phyloP scores from a whole-genome alignment of 2,329 filamentous ascomycete genomes.

The Scytalidium lignicola region DNA sequence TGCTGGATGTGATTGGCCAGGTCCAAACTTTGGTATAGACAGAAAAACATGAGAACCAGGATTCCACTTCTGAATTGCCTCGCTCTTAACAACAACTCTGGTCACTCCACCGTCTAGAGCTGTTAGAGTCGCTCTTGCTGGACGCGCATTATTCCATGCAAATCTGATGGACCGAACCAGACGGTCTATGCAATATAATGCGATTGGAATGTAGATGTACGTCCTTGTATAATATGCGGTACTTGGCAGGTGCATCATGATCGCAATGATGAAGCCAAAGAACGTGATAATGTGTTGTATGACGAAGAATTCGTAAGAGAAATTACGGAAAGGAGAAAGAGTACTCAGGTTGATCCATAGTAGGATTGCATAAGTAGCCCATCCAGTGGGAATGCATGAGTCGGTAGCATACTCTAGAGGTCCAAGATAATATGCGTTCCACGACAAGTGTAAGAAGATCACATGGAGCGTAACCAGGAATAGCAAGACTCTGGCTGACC shows the following conservation, averaged over 20 bases:
- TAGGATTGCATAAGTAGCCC: conserved; percentile 60
- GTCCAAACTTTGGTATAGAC: conserved; percentile 50
- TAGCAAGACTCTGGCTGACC: conserved; percentile 64
- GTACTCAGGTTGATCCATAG: conserved; percentile 62
- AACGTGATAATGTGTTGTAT: conserved; percentile 58
- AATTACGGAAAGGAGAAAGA: conserved; percentile 56
- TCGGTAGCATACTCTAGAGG: conserved; percentile 21
- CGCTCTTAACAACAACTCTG: conserved; percentile 29
- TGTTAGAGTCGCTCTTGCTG: conserved; percentile 20
- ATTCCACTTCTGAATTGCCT: conserved; percentile 30
- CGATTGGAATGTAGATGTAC: conserved; percentile 24
- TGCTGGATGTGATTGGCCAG: conserved; percentile 54
- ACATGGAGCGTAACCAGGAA: conserved; percentile 47
- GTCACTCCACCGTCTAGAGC: conserved; percentile 31
- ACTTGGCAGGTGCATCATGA: conserved; percentile 29
- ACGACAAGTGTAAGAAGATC: conserved; percentile 17
- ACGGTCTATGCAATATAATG: conserved; percentile 17
- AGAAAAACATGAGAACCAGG: conserved; percentile 56
- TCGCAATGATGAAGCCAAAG: conserved; percentile 30
- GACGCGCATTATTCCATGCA: conserved; percentile 27
- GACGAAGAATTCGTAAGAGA: conserved; percentile 66
- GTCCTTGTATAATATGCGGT: conserved; percentile 25
- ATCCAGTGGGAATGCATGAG: conserved; percentile 38
- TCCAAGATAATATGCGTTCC: conserved; percentile 20
- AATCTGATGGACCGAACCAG: conserved; percentile 23